phyloP scores from a whole-genome alignment of 2,329 filamentous ascomycete species.

The Fusarium sp. region DNA sequence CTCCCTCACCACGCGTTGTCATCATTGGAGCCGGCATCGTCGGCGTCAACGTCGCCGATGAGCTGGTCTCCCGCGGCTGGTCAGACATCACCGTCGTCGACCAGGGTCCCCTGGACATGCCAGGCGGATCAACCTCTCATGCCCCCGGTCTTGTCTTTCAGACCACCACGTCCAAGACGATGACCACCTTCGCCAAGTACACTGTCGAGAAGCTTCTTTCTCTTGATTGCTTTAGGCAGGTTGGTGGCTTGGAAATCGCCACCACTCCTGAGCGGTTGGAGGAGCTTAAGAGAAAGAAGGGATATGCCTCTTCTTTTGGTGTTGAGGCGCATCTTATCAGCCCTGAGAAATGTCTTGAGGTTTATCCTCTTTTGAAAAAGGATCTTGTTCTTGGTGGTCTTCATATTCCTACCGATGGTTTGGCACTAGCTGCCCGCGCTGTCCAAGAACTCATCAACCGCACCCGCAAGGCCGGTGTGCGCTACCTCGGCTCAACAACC shows the following conservation, averaged over 20 bases:
- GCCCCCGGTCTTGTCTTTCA: conserved; percentile 75
- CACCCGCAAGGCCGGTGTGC: conserved; percentile 68
- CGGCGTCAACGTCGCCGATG: conserved; percentile 72
- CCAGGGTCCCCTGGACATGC: conserved; percentile 72
- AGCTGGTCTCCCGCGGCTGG: conserved; percentile 73
- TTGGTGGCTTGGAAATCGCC: conserved; percentile 72
- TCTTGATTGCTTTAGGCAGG: conserved; percentile 71
- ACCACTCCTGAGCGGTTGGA: conserved; percentile 69
- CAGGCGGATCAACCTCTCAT: conserved; percentile 74
- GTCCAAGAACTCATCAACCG: conserved; percentile 71
- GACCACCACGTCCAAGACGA: conserved; percentile 67
- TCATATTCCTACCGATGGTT: conserved; percentile 70
- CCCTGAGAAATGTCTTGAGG: conserved; percentile 62
- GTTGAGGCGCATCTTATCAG: conserved; percentile 66
- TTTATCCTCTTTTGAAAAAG: conserved; percentile 67
- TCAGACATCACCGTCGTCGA: conserved; percentile 73
- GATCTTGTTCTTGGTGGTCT: conserved; percentile 68
- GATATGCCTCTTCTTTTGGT: conserved; percentile 71
- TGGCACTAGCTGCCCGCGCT: conserved; percentile 71
- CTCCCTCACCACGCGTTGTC: conserved; percentile 59
- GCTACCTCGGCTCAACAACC: conserved; percentile 66
- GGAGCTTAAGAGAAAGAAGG: conserved; percentile 72
- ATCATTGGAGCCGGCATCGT: conserved; percentile 75
- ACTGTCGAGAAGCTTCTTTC: conserved; percentile 71
- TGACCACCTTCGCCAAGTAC: conserved; percentile 71